phyloP scores from a whole-genome alignment of 768 basidiomycete species.

The Kwoniella shandongensis region DNA sequence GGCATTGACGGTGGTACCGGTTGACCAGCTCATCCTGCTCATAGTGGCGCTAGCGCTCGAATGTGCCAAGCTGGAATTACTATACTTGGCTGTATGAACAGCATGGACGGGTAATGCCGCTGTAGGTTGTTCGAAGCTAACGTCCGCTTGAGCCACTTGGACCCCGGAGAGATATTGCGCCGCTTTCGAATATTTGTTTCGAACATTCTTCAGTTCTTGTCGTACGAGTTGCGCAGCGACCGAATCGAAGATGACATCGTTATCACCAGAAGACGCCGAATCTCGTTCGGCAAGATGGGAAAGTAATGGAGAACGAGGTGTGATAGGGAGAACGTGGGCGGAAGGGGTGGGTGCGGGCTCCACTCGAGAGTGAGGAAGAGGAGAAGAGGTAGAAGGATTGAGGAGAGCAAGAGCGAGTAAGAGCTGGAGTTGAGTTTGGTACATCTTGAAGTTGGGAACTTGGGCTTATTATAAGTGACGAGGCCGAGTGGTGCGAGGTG shows the following conservation, averaged over 20 bases:
- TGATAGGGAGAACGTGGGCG: constrained; percentile 7
- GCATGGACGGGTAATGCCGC: constrained; percentile 10
- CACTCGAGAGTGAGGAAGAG: constrained; percentile 4
- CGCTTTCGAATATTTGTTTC: constrained; percentile 37
- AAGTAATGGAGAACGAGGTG: constrained; percentile 6
- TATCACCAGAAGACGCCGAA: constrained; percentile 8
- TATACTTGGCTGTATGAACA: constrained; percentile 2
- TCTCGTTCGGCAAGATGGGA: constrained; percentile 14
- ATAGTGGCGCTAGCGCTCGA: not conserved
- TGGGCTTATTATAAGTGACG: constrained; percentile 3
- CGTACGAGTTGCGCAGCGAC: constrained; percentile 13
- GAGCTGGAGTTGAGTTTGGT: constrained; percentile 8
- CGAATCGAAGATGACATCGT: constrained; percentile 16
- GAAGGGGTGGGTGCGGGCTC: not conserved
- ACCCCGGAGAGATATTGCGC: constrained; percentile 30
- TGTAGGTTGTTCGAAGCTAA: constrained; percentile 16
- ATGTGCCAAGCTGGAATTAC: not conserved
- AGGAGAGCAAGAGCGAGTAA: constrained; percentile 20
- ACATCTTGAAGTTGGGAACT: constrained; percentile 13
- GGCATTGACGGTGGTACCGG: constrained; percentile 6
- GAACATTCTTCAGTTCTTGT: constrained; percentile 19
- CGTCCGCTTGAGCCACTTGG: constrained; percentile 32
- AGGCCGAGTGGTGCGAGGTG: no score
- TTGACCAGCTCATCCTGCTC: constrained; percentile 3
- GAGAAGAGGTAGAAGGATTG: constrained; percentile 11